Evolutionary conservation across 2,329 filamentous ascomycete genomes (phyloP), one percentile per base, ranked within the genome.

Genomic region (Colletotrichum aenigma): DNA sequence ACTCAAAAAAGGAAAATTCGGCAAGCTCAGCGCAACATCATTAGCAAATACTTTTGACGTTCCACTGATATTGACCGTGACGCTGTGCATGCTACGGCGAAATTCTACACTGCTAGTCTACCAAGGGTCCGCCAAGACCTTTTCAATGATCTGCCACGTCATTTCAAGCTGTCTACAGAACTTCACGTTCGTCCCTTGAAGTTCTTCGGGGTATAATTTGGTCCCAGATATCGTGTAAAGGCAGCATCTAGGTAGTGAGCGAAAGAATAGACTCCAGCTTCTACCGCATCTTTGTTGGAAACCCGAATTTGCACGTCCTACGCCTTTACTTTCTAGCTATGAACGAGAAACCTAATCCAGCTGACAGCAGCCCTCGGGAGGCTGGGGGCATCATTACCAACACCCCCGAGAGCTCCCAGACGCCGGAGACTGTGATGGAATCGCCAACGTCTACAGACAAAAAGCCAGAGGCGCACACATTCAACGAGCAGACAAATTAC

Each of bases 401-500:
- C 6, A 75, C 77, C 52, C 64, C 66, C 60, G 68, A 72, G 10
- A 64, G 58, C 6, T 18, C 55, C 28, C 71, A 71, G 48, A 72
- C 64, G 8, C 75, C 76, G 7, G 78, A 68, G n/a, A 52, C 43
- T 21, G n/a, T 24, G n/a, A 52, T 21, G 43, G 43, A 52, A 52
- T 21, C n/a, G 43, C n/a, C 43, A 12, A 67, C 30, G 7, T 76
- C 78, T 1, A 77, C 81, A 6, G 76, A 76, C n/a, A 70, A 66
- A 4, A 81, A 80, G 24, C 3, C 24, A 15, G 12, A 55, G 8
- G 43, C 43, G 12, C 81, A 83, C 61, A 80, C 83, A 21, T 90
- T 91, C 81, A 90, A 89, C 58, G 89, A 90, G 77, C 89, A 91
- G 79, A 90, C 89, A 16, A 89, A 90, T 77, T 91, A 90, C 83